A percentile compares a stretch with the other conserved stretches of the same genome.
These are phyloP conservation scores for Cantharellus anzutake DNA, from an alignment of 768 basidiomycete genomes.

Conservation along the genomic window DNA sequence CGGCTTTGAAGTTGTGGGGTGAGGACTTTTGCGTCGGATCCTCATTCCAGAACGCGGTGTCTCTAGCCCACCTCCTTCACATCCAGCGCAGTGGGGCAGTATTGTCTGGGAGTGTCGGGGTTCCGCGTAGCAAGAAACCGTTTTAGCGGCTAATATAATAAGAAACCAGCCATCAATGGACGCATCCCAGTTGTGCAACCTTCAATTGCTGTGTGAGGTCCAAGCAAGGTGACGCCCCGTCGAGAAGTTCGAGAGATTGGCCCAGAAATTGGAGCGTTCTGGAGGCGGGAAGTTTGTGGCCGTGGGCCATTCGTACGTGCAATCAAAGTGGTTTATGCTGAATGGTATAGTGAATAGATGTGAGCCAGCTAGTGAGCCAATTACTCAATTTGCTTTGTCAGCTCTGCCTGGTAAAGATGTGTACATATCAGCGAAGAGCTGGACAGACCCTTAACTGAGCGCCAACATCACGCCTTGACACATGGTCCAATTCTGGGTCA, in stretches of 20 bases:
- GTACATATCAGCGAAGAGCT: too few species aligned
- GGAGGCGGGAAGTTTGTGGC: too few species aligned
- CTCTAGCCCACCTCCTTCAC: conserved; percentile 24
- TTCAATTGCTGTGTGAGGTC: conserved; percentile 56
- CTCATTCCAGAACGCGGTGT: conserved; percentile 47
- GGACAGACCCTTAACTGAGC: too few species aligned
- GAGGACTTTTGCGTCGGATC: conserved; percentile 58
- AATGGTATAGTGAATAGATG: too few species aligned
- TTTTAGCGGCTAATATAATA: conserved; percentile 42
- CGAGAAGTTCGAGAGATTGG: conserved; percentile 10
- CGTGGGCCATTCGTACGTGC: too few species aligned
- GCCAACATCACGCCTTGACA: too few species aligned
- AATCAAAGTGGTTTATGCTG: too few species aligned
- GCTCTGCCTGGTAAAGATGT: too few species aligned
- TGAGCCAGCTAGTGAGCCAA: too few species aligned
- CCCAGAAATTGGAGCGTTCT: too few species aligned
- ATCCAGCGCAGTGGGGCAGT: neutral
- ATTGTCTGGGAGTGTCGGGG: neutral
- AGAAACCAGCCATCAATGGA: conserved; percentile 59
- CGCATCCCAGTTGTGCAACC: conserved; percentile 59
- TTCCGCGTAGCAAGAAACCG: conserved; percentile 29
- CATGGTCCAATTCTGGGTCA: too few species aligned
- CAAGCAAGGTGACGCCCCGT: conserved; percentile 33
- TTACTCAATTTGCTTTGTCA: too few species aligned
- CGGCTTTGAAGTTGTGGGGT: conserved; percentile 17